These are phyloP conservation scores for Hirschioporus abietinus DNA, from an alignment of 768 basidiomycete species.

Conservation along the genomic window DNA sequence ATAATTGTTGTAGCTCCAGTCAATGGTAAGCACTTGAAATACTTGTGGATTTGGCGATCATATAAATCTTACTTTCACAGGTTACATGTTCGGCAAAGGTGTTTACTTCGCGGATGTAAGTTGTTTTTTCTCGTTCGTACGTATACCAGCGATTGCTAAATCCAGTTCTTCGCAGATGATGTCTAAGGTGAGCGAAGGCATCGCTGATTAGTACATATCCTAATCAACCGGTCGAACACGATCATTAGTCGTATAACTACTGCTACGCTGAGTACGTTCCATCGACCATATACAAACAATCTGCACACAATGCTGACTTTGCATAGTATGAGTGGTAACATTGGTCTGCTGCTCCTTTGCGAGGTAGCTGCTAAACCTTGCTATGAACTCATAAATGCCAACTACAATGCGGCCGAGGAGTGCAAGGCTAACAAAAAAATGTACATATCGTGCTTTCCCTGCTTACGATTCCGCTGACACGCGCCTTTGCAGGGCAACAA, in stretches of 20 bases:
- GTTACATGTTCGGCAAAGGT: conserved; percentile 65
- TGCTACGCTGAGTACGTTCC: conserved; percentile 41
- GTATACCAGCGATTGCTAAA: neutral
- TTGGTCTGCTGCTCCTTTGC: conserved; percentile 53
- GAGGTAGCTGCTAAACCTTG: conserved; percentile 56
- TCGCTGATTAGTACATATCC: neutral
- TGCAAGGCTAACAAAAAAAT: conserved; percentile 37
- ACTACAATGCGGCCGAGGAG: conserved; percentile 44
- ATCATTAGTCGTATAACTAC: conserved; percentile 46
- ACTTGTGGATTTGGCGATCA: neutral
- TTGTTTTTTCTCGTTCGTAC: conserved; percentile 4
- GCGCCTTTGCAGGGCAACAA: conserved; percentile 37
- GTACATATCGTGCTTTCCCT: conserved; percentile 22
- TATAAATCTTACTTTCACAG: conserved; percentile 10
- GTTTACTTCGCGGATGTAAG: conserved; percentile 60
- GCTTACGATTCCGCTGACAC: neutral
- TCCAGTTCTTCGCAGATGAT: conserved; percentile 40
- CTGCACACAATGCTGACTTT: conserved; percentile 9
- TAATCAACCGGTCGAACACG: neutral
- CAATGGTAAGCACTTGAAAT: conserved; percentile 26
- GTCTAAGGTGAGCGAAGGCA: conserved; percentile 42
- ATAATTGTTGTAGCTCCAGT: conserved; percentile 35
- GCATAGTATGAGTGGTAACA: conserved; percentile 42
- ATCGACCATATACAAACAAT: conserved; percentile 1
- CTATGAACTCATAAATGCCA: conserved; percentile 39